Evolutionary conservation across 805 yeast species (phyloP).

Genomic region (Candida saitoana): DNA sequence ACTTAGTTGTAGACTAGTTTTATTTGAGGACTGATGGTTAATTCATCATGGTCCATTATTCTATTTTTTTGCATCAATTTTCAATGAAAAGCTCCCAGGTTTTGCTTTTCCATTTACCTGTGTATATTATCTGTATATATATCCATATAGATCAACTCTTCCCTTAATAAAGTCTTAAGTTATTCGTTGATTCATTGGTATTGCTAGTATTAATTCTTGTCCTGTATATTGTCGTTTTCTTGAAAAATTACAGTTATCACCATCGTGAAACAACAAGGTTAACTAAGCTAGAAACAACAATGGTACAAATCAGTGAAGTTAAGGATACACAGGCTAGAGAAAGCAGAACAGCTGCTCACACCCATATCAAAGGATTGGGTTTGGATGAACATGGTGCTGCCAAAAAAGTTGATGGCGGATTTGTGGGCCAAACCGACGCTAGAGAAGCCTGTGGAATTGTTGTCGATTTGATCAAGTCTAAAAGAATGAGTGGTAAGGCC

Average conservation of each 20-base stretch:
- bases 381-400: slow-evolving; percentile 87
- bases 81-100: neutral
- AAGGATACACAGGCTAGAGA: slow-evolving; percentile 51
- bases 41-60: too few relatives aligned
- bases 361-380: slow-evolving; percentile 94
- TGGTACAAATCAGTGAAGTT: slow-evolving; percentile 79
- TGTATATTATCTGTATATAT: neutral
- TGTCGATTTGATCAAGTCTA: slow-evolving; percentile 87
- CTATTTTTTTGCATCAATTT: slow-evolving; percentile 2
- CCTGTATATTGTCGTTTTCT: neutral
- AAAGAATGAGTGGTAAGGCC: slow-evolving; percentile 95
- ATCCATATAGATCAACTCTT: neutral
- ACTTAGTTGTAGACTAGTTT: too few relatives aligned
- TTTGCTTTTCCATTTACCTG: neutral
- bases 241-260: slow-evolving; percentile 1
- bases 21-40: too few relatives aligned
- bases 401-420: slow-evolving; percentile 81
- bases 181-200: too few relatives aligned
- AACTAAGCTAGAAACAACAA: slow-evolving; percentile 16
- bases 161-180: neutral
- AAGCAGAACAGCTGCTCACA: slow-evolving; percentile 88
- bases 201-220: neutral
- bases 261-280: neutral
- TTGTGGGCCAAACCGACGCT: slow-evolving; percentile 72
- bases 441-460: slow-evolving; percentile 93